phyloP scores from a whole-genome alignment of 1,284 basidiomycete species.

The Taiwanofungus camphoratus region DNA sequence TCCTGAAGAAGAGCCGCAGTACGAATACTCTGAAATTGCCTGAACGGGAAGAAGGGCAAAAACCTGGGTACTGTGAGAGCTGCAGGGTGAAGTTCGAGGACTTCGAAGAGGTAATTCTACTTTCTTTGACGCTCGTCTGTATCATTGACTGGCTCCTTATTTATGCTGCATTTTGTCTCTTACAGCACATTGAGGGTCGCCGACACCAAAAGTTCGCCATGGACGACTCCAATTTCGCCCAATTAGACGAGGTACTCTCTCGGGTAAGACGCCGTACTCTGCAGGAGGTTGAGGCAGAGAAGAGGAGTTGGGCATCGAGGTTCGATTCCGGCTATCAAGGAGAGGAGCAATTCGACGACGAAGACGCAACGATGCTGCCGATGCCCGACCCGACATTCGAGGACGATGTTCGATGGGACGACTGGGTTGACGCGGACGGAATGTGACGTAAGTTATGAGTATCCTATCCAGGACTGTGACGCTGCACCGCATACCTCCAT shows the following conservation, averaged over 20 bases:
- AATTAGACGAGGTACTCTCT: conserved; percentile 76
- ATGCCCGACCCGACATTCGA: conserved; percentile 7
- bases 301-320: conserved; percentile 8
- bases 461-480: too few species aligned
- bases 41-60: conserved; percentile 78
- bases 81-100: conserved; percentile 90
- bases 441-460: too few species aligned
- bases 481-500: too few species aligned
- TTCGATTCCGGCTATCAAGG: conserved; percentile 9
- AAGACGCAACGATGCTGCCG: conserved; percentile 14
- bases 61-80: conserved; percentile 98
- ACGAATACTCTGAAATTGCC: conserved; percentile 71
- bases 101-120: conserved; percentile 67
- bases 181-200: conserved; percentile 72
- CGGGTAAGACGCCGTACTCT: conserved; percentile 66
- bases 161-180: conserved; percentile 3
- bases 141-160: neutral
- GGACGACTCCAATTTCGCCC: conserved; percentile 76
- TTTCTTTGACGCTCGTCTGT: neutral
- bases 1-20: conserved; percentile 70
- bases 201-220: conserved; percentile 86
- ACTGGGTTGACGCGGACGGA: conserved; percentile 25
- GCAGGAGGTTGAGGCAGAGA: conserved; percentile 34
- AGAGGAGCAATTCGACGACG: conserved; percentile 13
- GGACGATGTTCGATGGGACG: conserved; percentile 26